These are phyloP conservation scores for Cokeromyces recurvatus DNA, from an alignment of 371 early-diverging fungal genomes.

Conservation along the genomic window DNA sequence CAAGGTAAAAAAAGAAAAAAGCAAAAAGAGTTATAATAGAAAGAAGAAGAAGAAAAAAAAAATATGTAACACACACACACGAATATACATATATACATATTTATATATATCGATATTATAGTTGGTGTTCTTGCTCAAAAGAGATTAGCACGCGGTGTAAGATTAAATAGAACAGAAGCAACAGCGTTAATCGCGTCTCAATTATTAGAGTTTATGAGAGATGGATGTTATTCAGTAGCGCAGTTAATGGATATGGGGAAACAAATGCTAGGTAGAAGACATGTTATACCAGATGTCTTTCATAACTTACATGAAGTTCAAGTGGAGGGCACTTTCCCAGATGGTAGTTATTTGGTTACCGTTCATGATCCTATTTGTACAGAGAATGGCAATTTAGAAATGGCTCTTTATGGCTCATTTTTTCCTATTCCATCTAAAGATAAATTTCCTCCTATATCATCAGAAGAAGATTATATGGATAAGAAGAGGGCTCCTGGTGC, in stretches of 20 bases:
- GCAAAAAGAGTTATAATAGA: no score
- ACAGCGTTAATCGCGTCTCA: conserved; percentile 83
- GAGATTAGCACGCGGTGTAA: conserved; percentile 81
- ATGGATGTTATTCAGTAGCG: conserved; percentile 82
- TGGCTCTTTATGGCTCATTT: conserved; percentile 85
- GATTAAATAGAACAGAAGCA: conserved; percentile 85
- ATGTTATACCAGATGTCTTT: conserved; percentile 73
- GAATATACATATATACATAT: no score
- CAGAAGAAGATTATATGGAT: conserved; percentile 18
- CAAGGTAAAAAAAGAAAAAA: no score
- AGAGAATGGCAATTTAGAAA: conserved; percentile 72
- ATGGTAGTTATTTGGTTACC: conserved; percentile 89
- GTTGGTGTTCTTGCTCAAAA: conserved; percentile 87
- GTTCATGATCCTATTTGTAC: conserved; percentile 86
- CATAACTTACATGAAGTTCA: conserved; percentile 80
- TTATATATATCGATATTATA: conserved; percentile 3
- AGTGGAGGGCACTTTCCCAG: conserved; percentile 84
- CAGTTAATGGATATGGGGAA: conserved; percentile 87
- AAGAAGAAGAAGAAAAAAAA: no score
- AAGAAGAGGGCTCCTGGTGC: conserved; percentile 57
- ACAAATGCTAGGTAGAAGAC: conserved; percentile 80
- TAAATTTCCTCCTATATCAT: conserved; percentile 39
- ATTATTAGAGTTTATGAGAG: conserved; percentile 83
- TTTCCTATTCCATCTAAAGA: conserved; percentile 68
- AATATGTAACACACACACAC: no score